These are phyloP conservation scores for Pleurotus ostreatus DNA, from an alignment of 768 basidiomycete species.

Conservation along the genomic window DNA sequence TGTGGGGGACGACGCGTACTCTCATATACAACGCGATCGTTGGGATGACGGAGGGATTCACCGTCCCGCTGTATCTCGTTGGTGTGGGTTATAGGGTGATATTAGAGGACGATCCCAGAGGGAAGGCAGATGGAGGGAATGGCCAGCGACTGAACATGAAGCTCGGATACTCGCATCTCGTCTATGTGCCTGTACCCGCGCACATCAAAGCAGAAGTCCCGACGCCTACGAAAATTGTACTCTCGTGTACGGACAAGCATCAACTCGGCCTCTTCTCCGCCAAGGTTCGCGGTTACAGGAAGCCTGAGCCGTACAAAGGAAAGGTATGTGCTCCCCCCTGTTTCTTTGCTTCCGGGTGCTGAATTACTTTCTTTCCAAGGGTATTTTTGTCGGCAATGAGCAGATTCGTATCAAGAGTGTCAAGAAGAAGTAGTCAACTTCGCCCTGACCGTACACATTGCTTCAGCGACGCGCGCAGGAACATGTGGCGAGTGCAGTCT, in stretches of 20 bases:
- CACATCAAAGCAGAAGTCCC: conserved; percentile 81
- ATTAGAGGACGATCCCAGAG: conserved; percentile 77
- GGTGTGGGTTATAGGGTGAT: conserved; percentile 93
- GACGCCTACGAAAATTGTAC: conserved; percentile 75
- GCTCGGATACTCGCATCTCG: conserved; percentile 87
- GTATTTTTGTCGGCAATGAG: conserved; percentile 92
- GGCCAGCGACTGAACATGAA: conserved; percentile 83
- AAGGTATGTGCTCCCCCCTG: conserved; percentile 59
- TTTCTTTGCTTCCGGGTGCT: not conserved
- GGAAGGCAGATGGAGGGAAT: conserved; percentile 48
- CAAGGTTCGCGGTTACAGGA: conserved; percentile 75
- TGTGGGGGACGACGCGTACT: conserved; percentile 95
- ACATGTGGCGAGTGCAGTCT: too few species aligned
- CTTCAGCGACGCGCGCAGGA: too few species aligned
- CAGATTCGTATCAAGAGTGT: conserved; percentile 64
- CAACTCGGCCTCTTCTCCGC: conserved; percentile 85
- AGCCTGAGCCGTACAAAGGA: conserved; percentile 96
- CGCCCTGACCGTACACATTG: too few species aligned
- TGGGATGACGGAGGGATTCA: conserved; percentile 88
- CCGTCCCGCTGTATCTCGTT: conserved; percentile 80
- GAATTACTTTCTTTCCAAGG: conserved; percentile 41
- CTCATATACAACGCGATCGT: conserved; percentile 85
- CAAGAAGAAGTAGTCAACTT: conserved; percentile 16
- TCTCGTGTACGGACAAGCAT: conserved; percentile 87
- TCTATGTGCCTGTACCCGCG: conserved; percentile 76